Percentiles rank a stretch among this genome's conserved stretches.
phyloP scores from a whole-genome alignment of 2,329 filamentous ascomycete species.

The Colletotrichum sp. region DNA sequence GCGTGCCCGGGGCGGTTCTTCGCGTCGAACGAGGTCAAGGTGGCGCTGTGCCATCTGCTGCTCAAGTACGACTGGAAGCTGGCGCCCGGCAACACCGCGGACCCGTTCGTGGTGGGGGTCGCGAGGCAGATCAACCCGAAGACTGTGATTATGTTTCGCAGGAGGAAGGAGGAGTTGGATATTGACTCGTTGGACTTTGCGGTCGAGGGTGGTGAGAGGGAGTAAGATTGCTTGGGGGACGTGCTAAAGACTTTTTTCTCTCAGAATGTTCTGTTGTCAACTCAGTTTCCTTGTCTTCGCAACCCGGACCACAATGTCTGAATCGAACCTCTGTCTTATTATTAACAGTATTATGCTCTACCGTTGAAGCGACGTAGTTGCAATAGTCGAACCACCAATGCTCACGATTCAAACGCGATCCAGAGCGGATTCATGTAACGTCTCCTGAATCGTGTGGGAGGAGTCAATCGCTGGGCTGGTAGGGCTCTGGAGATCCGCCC shows the following conservation, averaged over 20 bases:
- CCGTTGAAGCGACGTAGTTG: not conserved
- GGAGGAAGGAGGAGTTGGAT: not conserved
- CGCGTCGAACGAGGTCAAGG: not conserved
- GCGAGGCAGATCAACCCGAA: not conserved
- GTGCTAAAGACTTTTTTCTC: not conserved
- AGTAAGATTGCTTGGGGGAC: not conserved
- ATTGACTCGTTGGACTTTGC: not conserved
- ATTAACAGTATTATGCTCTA: not conserved
- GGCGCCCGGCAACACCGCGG: not conserved
- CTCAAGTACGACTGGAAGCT: not conserved
- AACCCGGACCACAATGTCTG: not conserved
- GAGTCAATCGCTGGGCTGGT: not conserved
- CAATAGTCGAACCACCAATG: not conserved
- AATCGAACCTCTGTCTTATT: not conserved
- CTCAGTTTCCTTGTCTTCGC: not conserved
- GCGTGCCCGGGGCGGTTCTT: not conserved
- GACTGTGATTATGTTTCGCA: not conserved
- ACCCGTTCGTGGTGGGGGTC: not conserved
- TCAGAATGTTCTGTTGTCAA: not conserved
- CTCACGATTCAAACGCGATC: not conserved
- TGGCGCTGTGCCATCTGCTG: not conserved
- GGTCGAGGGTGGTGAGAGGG: not conserved
- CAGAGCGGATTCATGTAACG: not conserved
- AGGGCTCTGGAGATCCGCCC: not conserved
- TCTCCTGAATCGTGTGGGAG: not conserved